Base-by-base conservation (phyloP, 768 basidiomycete genomes). In the Mycena rebaudengoi region DNA sequence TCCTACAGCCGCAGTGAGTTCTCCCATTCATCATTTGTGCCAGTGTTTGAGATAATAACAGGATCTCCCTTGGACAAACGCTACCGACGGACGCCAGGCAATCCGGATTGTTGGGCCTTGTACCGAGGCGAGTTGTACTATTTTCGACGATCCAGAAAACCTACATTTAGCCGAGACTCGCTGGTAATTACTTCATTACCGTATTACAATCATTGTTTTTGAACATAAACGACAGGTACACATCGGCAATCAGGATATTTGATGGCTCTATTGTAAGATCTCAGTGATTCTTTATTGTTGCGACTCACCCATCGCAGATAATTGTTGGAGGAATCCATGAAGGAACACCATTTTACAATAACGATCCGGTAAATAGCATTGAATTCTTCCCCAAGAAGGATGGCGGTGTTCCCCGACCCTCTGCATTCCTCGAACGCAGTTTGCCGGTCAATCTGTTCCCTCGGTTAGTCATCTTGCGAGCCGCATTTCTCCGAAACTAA, bases 381-480 rank as follows among this genome's bases (percentile, higher is more conserved):
- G 86, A 87, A 74, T 84, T 87, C 75, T 87, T 82, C 79, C 87
- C 87, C 7, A 72, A 79, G 21, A 80, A 78, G 58, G 78, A 55
- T 56, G 65, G 45, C 49, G 80, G 76, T 26, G 75, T 70, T 28
- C 77, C 85, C 25, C 73, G 87, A 57, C 75, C 77, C 39, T 82
- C 86, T 7, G 78, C 80, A 18, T 84, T 88, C 73, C 78, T 90
- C 8, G 72, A 77, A 57, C 78, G 79, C 37, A 85, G 82, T 28
- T 78, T 88, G 33, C 86, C 86, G 12, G 77, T 80, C 44, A 89
- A 89, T 74, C 75, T 85, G 52, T 88, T 76, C 75, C 84, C 72
- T 78, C 75, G 75, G 71, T 74, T 30, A 73, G 80, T 1, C 78
- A 79, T 33, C 55, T 85, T n/a, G 80, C 7, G 10, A 11, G 4